Conservation (phyloP, 208 protist species). For the Trypanosoma cruzi region DNA sequence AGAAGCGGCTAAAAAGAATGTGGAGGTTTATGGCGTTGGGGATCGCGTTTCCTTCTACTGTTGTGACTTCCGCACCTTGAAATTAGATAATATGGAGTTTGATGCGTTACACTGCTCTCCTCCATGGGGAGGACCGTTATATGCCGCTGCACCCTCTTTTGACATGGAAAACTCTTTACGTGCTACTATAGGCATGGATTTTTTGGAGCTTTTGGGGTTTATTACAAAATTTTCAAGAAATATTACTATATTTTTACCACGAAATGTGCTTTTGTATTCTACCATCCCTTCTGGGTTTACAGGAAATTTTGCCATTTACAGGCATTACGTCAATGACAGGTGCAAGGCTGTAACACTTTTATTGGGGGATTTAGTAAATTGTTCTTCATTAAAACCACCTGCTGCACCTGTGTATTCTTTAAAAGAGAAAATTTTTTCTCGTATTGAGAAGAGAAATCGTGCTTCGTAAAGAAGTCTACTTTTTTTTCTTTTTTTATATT, state of each 20-base stretch:
- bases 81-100: slow-evolving; percentile 9
- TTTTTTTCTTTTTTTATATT: slow-evolving; percentile 4
- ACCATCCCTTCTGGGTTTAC: slow-evolving; percentile 16
- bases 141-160: slow-evolving; percentile 22
- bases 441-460: slow-evolving; percentile 13
- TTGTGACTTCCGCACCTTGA: slow-evolving; percentile 19
- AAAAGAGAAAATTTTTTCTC: slow-evolving; percentile 18
- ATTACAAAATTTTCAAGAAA: slow-evolving; percentile 25
- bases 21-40: slow-evolving; percentile 23
- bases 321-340: slow-evolving; percentile 31
- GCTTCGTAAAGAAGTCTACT: neutral
- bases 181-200: slow-evolving; percentile 9
- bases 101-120: slow-evolving; percentile 32
- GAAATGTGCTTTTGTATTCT: slow-evolving; percentile 31
- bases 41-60: slow-evolving; percentile 25
- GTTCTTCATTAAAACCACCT: slow-evolving; percentile 11
- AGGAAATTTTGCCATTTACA: slow-evolving; percentile 22
- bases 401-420: slow-evolving; percentile 14
- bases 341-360: slow-evolving; percentile 30
- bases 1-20: slow-evolving; percentile 30
- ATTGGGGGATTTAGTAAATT: slow-evolving; percentile 23
- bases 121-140: slow-evolving; percentile 22
- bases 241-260: slow-evolving; percentile 34
- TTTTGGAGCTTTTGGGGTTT: slow-evolving; percentile 26
- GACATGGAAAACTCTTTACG: slow-evolving; percentile 16